Base-by-base conservation (phyloP, 2,329 filamentous ascomycete genomes). In the Pleurostoma richardsiae region DNA sequence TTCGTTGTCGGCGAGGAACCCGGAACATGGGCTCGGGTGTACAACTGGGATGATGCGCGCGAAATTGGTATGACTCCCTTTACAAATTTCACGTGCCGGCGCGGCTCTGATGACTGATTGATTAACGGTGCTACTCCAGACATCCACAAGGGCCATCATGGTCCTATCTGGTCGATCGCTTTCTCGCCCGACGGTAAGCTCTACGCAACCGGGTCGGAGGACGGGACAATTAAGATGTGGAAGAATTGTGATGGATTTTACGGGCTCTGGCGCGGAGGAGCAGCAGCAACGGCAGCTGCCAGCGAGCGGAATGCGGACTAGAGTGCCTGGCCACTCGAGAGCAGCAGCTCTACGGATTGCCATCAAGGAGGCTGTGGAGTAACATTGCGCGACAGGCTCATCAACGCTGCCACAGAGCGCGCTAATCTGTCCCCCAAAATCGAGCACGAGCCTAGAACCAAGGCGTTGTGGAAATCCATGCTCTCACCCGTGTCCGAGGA, bases 11-110 rank as follows among this genome's bases (percentile, higher is more conserved):
- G 94, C 50, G 90, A 91, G 63, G 87, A 88, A 52, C 87, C 85
- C 38, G 92, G 96, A 60, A 97, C 94, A 0, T 99, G 92, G 92
- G 92, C 94, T n/a, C 84, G 89, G 50, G 87, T 97, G 5, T 95
- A 95, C 71, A 83, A 90, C 59, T 92, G 90, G 68, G 90, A 96
- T 49, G 84, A 85, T 43, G 86, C 86, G 56, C 77, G 80, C 54
- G 90, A 96, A 65, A 72, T 96, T 40, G 83, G 83, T 86, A 70
- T 50, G 76, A 68, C 41, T 19, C 19, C 52, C 45, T 46, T 28
- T 39, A 30, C 41, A 38, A 5, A 6, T 19, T 29, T 27, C 29
- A 19, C 19, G 19, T 19, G 19, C 19, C 19, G 19, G 19, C 19
- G 19, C 19, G 19, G 19, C 19, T 19, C 19, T 19, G 19, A 19